Percentiles rank a stretch among this genome's conserved stretches.
Conservation (phyloP, 768 basidiomycete species). For the button mushroom (Agaricus bisporus) region DNA sequence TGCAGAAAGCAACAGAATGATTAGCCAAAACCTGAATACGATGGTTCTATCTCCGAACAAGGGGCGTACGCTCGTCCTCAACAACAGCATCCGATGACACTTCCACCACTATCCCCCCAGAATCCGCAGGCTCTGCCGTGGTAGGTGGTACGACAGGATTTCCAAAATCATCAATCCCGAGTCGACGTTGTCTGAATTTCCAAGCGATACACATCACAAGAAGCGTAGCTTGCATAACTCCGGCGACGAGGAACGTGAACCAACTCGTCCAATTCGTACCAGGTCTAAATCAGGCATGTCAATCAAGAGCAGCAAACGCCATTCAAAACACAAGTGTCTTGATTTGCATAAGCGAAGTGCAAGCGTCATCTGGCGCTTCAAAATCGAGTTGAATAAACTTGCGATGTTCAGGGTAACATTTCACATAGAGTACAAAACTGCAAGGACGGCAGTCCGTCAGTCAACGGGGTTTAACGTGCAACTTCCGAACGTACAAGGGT, state of each 20-base stretch:
- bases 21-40: no score
- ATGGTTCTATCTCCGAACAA: background rate
- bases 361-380: conserved; percentile 22
- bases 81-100: background rate
- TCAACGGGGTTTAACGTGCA: background rate
- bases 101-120: background rate
- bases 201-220: conserved; percentile 83
- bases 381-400: conserved; percentile 45
- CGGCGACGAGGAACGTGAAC: conserved; percentile 77
- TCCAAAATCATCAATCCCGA: conserved; percentile 89
- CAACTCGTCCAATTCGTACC: conserved; percentile 90
- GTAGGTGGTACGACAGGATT: conserved; percentile 30
- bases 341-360: conserved; percentile 25
- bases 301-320: conserved; percentile 74
- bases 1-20: no score
- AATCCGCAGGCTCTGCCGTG: background rate
- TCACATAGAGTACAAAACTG: conserved; percentile 85
- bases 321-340: conserved; percentile 54
- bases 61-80: conserved; percentile 2
- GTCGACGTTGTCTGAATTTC: conserved; percentile 69
- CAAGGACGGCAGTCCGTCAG: background rate
- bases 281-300: conserved; percentile 40
- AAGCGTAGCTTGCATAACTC: conserved; percentile 76
- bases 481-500: conserved; percentile 54
- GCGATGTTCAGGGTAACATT: conserved; percentile 83